Conservation (phyloP, 2,329 filamentous ascomycete species). For the Leptographium wingfieldii region DNA sequence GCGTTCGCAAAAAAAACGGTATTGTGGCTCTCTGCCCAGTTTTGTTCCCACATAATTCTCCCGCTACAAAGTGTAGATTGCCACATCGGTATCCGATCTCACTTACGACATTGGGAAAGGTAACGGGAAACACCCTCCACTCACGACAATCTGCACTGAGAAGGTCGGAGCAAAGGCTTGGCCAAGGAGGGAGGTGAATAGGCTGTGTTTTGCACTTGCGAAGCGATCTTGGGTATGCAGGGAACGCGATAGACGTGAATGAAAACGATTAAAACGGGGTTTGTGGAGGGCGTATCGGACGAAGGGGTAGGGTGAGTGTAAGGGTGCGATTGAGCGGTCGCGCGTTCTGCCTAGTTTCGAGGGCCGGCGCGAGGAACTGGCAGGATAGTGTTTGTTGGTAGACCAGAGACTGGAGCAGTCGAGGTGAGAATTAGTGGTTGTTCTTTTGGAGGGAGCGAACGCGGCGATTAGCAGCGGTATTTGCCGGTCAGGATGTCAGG, state of each 20-base stretch:
- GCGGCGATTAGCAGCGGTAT: not conserved
- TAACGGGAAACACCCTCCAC: slow-evolving; percentile 26
- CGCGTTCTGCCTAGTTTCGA: not conserved
- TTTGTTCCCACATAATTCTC: not conserved
- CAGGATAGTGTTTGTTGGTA: not conserved
- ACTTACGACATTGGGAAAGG: slow-evolving; percentile 25
- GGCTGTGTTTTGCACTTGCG: not conserved
- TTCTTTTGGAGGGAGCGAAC: not conserved
- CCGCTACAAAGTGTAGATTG: not conserved
- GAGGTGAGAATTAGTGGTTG: not conserved
- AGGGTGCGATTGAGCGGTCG: not conserved
- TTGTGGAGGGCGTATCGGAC: not conserved
- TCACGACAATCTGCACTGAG: slow-evolving; percentile 31
- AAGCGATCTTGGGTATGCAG: not conserved
- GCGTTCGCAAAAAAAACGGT: not conserved
- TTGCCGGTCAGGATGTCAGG: not conserved
- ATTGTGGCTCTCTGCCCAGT: not conserved
- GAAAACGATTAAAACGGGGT: not conserved
- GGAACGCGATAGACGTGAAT: not conserved
- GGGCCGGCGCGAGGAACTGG: not conserved
- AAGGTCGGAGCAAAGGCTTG: slow-evolving; percentile 28
- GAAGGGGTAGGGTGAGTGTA: not conserved
- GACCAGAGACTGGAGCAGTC: not conserved
- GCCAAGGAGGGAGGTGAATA: slow-evolving; percentile 13
- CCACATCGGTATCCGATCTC: not conserved